Base-by-base conservation (phyloP, 768 basidiomycete genomes). In the Pisolithus tinctorius region DNA sequence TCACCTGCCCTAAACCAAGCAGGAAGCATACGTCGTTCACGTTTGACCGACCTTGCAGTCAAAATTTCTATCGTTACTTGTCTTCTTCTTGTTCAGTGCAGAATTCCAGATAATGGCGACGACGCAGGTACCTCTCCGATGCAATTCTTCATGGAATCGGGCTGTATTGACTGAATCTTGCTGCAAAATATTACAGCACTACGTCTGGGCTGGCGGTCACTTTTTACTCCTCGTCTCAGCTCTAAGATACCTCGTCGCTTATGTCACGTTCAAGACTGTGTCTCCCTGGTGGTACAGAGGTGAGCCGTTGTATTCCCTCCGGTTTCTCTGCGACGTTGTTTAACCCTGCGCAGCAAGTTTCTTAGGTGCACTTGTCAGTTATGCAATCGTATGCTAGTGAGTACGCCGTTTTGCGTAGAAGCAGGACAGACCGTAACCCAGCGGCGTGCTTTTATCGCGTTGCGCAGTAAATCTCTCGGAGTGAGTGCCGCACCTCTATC, bases 361-460 rank as follows among this genome's bases (percentile, higher is more conserved):
- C 72, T 74, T 79, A 50, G 91, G 90, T 30, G 89, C 90, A 37
- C 77, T 91, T 56, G 71, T 87, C 58, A 92, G 90, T 63, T 93
- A 93, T 76, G 86, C 84, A 51, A 93, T 93, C 59, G 90, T 93
- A 53, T 91, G 89, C 82, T 79, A 88, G 90, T 93, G 67, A 75
- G 89, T 83, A 47, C 38, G 34, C 49, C 37, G 34, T 51, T 17
- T 23, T 53, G 55, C 60, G 42, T 65, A 63, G 54, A 39, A 17
- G 16, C 39, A 31, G 55, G 55, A 40, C 60, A 62, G 47, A 50
- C 3, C 46, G 39, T 46, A 43, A 48, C 55, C 63, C 46, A 62
- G 54, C 29, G 51, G 23, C 45, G 55, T 43, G 45, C 29, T 39
- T 40, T 6, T 47, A 55, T 45, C 54, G 51, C 57, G 48, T 67